These are phyloP conservation scores for Malania oleifera DNA, from an alignment of 164 flowering plant genomes.

Conservation along the genomic window DNA sequence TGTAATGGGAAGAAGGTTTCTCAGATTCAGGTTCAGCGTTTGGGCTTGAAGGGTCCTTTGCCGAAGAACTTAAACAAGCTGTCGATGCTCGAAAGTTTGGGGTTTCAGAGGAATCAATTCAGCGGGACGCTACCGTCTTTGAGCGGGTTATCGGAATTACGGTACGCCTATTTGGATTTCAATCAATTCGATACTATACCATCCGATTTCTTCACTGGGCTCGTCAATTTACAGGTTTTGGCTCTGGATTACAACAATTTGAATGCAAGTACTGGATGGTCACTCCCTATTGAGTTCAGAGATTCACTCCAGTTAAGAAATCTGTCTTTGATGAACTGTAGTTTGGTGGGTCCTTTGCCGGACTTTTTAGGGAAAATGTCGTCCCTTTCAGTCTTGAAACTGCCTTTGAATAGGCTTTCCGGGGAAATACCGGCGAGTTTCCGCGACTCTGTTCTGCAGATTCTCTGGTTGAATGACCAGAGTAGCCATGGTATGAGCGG, in stretches of 20 bases:
- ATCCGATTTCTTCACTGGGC: slow-evolving; percentile 48
- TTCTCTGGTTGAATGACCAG: slow-evolving; percentile 61
- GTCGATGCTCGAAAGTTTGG: slow-evolving; percentile 36
- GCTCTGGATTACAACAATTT: slow-evolving; percentile 55
- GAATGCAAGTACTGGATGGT: slow-evolving; percentile 56
- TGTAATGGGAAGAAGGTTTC: slow-evolving; percentile 44
- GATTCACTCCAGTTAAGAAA: slow-evolving; percentile 43
- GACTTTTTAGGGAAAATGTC: slow-evolving; percentile 48
- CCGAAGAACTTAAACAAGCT: slow-evolving; percentile 52
- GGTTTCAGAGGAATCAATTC: slow-evolving; percentile 54
- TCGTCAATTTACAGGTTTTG: slow-evolving; percentile 37
- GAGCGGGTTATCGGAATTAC: slow-evolving; percentile 43
- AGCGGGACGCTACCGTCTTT: slow-evolving; percentile 48
- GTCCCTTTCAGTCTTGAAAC: slow-evolving; percentile 34
- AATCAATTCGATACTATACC: slow-evolving; percentile 60
- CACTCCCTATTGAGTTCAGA: slow-evolving; percentile 35
- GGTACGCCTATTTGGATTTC: slow-evolving; percentile 47
- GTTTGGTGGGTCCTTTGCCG: slow-evolving; percentile 55
- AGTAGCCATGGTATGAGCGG: slow-evolving; percentile 49
- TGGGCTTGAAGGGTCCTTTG: slow-evolving; percentile 49
- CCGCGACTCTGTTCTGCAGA: slow-evolving; percentile 30
- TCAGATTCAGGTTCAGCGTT: slow-evolving; percentile 55
- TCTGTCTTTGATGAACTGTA: slow-evolving; percentile 42
- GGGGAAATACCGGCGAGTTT: slow-evolving; percentile 53
- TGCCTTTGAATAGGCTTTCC: slow-evolving; percentile 40